Conservation (phyloP, 352 stramenopile species). For the Globisporangium lucens region DNA sequence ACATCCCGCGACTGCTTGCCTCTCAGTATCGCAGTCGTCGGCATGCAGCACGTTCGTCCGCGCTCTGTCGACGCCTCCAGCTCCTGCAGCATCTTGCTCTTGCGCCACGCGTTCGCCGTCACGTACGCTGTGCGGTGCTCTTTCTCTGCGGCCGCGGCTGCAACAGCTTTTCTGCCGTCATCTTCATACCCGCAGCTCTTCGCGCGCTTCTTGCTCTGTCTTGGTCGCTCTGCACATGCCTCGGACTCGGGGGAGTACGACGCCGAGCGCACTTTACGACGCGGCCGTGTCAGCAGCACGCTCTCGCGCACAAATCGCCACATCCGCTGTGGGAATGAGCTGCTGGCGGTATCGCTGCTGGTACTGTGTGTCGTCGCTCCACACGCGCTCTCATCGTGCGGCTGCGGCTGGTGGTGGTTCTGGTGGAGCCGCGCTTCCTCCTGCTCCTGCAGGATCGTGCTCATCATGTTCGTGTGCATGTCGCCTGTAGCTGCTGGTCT, state of each 20-base stretch:
- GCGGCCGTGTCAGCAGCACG: neutral
- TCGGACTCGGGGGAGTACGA: conserved; percentile 11
- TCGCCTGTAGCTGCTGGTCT: neutral
- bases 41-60: neutral
- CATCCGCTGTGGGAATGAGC: conserved; percentile 13
- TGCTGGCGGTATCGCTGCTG: neutral
- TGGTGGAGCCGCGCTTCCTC: conserved; percentile 1
- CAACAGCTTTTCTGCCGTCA: neutral
- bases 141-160: neutral
- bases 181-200: conserved; percentile 10
- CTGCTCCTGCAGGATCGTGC: conserved; percentile 14
- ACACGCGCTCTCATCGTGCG: neutral
- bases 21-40: conserved; percentile 12
- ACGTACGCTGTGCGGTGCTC: neutral
- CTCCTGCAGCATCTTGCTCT: conserved; percentile 40
- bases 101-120: conserved; percentile 31
- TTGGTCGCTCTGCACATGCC: neutral
- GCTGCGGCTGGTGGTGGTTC: conserved; percentile 2
- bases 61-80: conserved; percentile 25
- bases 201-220: conserved; percentile 15
- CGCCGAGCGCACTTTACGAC: conserved; percentile 14
- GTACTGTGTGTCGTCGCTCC: neutral
- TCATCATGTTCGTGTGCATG: conserved; percentile 6
- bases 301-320: conserved; percentile 17
- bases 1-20: conserved; percentile 3